Base-by-base conservation (phyloP, 192 early-diverging fungal species). In the Coemansia sp. region DNA sequence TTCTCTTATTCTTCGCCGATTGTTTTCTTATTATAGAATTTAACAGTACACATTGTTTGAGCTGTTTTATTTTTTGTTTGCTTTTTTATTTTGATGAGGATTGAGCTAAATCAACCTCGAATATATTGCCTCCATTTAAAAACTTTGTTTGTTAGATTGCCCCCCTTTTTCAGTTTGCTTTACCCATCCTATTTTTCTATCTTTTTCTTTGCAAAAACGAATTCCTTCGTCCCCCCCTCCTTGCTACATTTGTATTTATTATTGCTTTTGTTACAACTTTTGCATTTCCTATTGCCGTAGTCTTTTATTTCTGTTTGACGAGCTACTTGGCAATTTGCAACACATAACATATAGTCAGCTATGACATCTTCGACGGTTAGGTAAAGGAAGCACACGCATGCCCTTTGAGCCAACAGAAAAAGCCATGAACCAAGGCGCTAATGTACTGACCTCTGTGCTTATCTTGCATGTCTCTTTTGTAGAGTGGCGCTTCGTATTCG, bases 401-500 rank as follows among this genome's bases (percentile, higher is more conserved):
- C 7, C 23, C 26, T 51, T 51, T 26, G 15, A n/a, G 4, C 45
- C 23, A 4, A n/a, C 34, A 26, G 12, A 7, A 21, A 10, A 46
- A 61, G 15, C 16, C 5, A 21, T 16, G 5, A 10, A 15, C 28
- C 1, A 20, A n/a, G n/a, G n/a, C n/a, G n/a, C n/a, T n/a, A n/a
- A n/a, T n/a, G n/a, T 40, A 40, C 39, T 4, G 39, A 40, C 39
- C 9, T 40, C 9, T 40, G 18, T 2, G 15, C 18, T 43, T 43
- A 16, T 13, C 40, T 37, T 37, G 5, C 35, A 30, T 58, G 3
- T 18, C 7, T 12, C 10, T n/a, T 48, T 35, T 57, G n/a, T 80
- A 80, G 72, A 33, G 77, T 80, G 64, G 77, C 77, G 26, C 66
- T 80, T 72, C 71, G 77, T 25, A 73, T 80, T 25, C 72, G 77